Evolutionary conservation across 305 asterid genomes (phyloP), one percentile per base, ranked within the genome.

Genomic region (Fraxinus latifolia): DNA sequence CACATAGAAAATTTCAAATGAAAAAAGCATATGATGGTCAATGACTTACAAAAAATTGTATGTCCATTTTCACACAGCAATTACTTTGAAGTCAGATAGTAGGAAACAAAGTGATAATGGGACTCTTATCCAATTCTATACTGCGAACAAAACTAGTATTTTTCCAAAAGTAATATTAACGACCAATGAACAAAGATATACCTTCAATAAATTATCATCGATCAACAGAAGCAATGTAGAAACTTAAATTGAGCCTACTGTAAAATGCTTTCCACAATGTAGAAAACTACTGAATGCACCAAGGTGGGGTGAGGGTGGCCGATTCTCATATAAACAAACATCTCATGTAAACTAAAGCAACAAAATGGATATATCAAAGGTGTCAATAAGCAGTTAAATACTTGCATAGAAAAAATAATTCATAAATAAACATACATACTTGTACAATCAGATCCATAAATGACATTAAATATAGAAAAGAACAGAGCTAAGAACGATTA

Each of bases 381-480:
- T 25, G 73, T 25, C 73, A 8, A 21, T 23, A 23, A 23, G 32
- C 31, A 62, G 72, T 62, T 23, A 7, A 62, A 62, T 62, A 62
- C 33, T 19, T 62, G 31, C 72, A 62, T 23, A 62, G 32, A 62
- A 23, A 23, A 5, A 21, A 55, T 55, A 55, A 19, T 55, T 62
- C 39, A 21, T 14, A 67, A 78, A 23, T 3, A 68, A 58, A 47
- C 25, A 31, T 29, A 76, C 62, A 81, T 3, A 23, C 17, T 23
- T 65, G 67, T 4, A 19, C 67, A 60, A 42, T 47, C 74, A 36
- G 50, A 73, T 27, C 53, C 76, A 58, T 21, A 29, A 65, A 74
- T 76, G 76, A 65, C 71, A 77, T 33, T 34, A 76, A 76, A 33
- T 79, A 78, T 3, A 77, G 8, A 32, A 76, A 50, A 53, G 25